Base-by-base conservation (phyloP, 306 rosid genomes). In the Urtica urens region DNA sequence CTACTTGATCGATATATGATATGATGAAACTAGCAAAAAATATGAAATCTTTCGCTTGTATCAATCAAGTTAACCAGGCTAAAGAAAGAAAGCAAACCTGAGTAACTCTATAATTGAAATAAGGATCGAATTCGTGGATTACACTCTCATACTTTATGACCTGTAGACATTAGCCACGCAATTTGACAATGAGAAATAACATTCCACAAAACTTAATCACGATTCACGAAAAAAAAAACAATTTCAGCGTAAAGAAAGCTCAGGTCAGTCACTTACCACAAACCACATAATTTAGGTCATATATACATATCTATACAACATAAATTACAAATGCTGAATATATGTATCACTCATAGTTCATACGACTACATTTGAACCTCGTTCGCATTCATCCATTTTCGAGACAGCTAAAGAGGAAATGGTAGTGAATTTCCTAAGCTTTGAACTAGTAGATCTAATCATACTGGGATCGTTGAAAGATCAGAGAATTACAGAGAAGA, bases 131-230 rank as follows among this genome's bases (percentile, higher is more conserved):
- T 65, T 90, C 97, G 17, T 90, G 97, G 59, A 90, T 90, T 49
- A 90, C 97, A 49, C 97, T 90, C 80, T 90, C 97, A 26, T 90
- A 90, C 75, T 90, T 90, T 47, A 90, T 90, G 39, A 90, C 99
- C 99, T 92, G 94, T 26, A 10, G 69, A 48, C 55, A 64, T 50
- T 28, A 49, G 57, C 13, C 23, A 54, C 63, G 56, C 23, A 60
- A 52, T 18, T 49, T 46, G 26, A 50, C 38, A 7, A 23, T 39
- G 15, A 53, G 65, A 20, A 37, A 22, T 8, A 30, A 16, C 14
- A 13, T 21, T 22, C 23, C 27, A 27, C 19, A 46, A 15, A 17
- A 30, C 13, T 28, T 23, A 20, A 42, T 26, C 28, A 16, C 38
- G 55, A 44, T 19, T 27, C 56, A 25, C 30, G 11, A 16, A 39